Evolutionary conservation across 257 asterid species (phyloP), one percentile per base, ranked within the genome.

Genomic region (Schizonepeta tenuifolia): DNA sequence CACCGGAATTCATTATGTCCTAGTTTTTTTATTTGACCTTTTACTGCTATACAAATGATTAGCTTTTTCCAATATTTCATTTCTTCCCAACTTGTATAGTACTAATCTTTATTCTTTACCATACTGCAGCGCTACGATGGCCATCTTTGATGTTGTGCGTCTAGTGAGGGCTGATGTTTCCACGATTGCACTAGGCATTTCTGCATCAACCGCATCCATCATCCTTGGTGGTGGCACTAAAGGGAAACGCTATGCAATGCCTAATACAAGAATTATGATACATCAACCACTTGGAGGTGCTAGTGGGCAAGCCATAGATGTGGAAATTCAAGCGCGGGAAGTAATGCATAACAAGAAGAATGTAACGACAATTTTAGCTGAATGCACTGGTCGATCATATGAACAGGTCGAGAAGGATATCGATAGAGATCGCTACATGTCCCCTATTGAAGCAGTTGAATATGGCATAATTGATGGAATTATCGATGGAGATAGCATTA

Each of bases 231-330:
- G 96, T 77, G 99, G 99, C 70, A 86, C 98, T 36, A 95, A 90
- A 83, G 96, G 98, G 62, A 95, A 95, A 67, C 96, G 98, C 59
- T 87, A 76, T 49, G 97, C 99, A 13, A 95, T 92, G 99, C 99
- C 99, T 33, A 95, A 92, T 76, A 75, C 99, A 40, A 86, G 98
- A 60, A 86, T 93, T 64, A 93, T 93, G 98, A 81, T 90, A 57
- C 97, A 91, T 80, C 96, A 93, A 76, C 98, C 98, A 11, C 90
- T 93, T 44, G 98, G 97, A 9, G 96, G 98, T 69, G 90, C 93
- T 38, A 88, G 99, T 49, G 99, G 99, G 49, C 90, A 87, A 75
- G 99, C 89, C 9, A 77, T 87, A 70, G 97, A 91, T 69, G 98
- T 91, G 62, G 97, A 91, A 79, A 90, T 91, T 81, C 98, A 94